These are phyloP conservation scores for Triticum timopheevii DNA, from an alignment of 176 grass and related monocot genomes.

Conservation along the genomic window DNA sequence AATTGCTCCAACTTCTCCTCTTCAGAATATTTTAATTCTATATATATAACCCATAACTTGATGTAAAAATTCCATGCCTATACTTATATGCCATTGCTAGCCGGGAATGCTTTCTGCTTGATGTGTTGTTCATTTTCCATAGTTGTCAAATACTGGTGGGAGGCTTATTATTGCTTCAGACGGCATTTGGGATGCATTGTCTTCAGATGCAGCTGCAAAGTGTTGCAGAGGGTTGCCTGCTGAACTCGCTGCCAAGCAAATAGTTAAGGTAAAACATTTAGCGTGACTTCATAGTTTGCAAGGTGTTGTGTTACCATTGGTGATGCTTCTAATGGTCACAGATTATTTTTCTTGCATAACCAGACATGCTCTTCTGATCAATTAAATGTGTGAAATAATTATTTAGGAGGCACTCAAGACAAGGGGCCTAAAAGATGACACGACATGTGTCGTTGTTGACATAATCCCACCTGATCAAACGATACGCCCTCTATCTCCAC, in stretches of 20 bases:
- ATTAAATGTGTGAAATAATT: slow-evolving; percentile 22
- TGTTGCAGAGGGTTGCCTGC: slow-evolving; percentile 90
- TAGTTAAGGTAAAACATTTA: slow-evolving; percentile 70
- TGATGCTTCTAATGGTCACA: slow-evolving; percentile 16
- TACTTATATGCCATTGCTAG: neutral
- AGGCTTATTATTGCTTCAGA: slow-evolving; percentile 98
- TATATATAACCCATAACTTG: neutral
- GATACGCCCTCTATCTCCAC: slow-evolving; percentile 54
- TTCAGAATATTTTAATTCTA: neutral
- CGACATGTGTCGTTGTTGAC: slow-evolving; percentile 94
- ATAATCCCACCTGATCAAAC: slow-evolving; percentile 77
- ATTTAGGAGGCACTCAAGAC: slow-evolving; percentile 85
- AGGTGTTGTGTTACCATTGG: neutral
- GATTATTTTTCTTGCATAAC: neutral
- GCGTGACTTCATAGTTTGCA: neutral
- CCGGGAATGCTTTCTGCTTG: neutral
- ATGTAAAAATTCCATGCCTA: neutral
- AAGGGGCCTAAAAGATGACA: slow-evolving; percentile 94
- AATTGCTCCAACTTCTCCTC: neutral
- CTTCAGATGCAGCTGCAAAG: slow-evolving; percentile 79
- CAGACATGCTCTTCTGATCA: neutral
- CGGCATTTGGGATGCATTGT: slow-evolving; percentile 94
- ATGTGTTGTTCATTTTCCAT: slow-evolving; percentile 3
- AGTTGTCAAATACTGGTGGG: slow-evolving; percentile 88
- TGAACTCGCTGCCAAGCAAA: slow-evolving; percentile 92